These are phyloP conservation scores for Bruguiera gymnorhiza DNA, from an alignment of 345 rosid genomes.

Conservation along the genomic window DNA sequence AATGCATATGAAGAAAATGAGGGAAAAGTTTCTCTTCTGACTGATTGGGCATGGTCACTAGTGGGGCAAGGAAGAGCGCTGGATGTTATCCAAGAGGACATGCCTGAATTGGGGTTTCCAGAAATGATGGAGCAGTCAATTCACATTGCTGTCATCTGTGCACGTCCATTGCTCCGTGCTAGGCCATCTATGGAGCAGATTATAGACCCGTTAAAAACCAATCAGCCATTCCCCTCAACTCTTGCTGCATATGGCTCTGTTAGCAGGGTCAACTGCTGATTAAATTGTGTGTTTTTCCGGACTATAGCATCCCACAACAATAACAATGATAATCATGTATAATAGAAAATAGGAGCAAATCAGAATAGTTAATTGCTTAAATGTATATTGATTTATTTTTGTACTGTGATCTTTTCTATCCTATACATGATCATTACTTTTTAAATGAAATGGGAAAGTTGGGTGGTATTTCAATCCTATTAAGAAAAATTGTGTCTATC, in stretches of 20 bases:
- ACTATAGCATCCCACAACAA: no score
- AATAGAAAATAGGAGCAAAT: no score
- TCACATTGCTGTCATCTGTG: conserved; percentile 30
- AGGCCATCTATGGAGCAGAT: conserved; percentile 46
- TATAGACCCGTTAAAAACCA: conserved; percentile 31
- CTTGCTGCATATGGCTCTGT: background rate
- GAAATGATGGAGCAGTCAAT: conserved; percentile 37
- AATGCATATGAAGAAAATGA: conserved; percentile 29
- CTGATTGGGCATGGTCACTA: conserved; percentile 41
- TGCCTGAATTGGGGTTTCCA: conserved; percentile 21
- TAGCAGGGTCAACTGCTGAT: no score
- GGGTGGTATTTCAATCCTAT: no score
- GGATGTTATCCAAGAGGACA: conserved; percentile 31
- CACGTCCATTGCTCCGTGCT: conserved; percentile 32
- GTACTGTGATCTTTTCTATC: no score
- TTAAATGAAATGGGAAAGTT: no score
- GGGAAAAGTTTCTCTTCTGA: conserved; percentile 23
- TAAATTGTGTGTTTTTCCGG: no score
- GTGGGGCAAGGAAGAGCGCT: conserved; percentile 33
- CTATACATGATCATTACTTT: no score
- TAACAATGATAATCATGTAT: no score
- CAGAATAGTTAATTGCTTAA: no score
- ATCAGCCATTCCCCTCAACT: conserved; percentile 13
- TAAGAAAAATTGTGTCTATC: no score
- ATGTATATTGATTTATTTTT: no score